Evolutionary conservation across 2,329 filamentous ascomycete genomes (phyloP).

Genomic region (Fusarium sublunatum): DNA sequence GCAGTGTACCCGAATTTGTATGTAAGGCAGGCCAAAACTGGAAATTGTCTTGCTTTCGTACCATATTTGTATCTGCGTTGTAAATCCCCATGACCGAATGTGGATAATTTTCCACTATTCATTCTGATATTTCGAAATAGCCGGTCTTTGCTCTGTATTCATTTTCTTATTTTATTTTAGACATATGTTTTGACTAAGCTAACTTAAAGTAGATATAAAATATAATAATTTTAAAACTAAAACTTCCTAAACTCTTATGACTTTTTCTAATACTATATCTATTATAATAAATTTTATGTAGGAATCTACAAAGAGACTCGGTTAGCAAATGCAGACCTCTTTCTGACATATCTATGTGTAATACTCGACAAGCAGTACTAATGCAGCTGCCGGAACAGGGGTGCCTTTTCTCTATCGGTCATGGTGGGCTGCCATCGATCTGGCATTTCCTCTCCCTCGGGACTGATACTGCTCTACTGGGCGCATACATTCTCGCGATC

Average conservation of each 20-base stretch:
- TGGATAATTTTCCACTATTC: neutral
- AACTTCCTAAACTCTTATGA: too few species aligned
- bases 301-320: neutral
- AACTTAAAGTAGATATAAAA: too few species aligned
- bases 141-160: too few species aligned
- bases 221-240: too few species aligned
- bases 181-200: too few species aligned
- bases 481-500: constrained; percentile 23
- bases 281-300: too few species aligned
- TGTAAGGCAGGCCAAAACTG: neutral
- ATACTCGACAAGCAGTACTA: neutral
- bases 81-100: neutral
- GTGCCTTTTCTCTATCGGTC: constrained; percentile 1
- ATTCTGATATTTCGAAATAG: neutral
- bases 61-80: neutral
- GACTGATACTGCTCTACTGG: constrained; percentile 2
- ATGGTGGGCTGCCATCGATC: constrained; percentile 21
- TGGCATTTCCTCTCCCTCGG: constrained; percentile 21
- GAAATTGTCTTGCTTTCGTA: neutral
- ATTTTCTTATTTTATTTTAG: too few species aligned
- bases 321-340: neutral
- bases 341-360: constrained; percentile 5
- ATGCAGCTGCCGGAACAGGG: constrained; percentile 22
- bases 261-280: too few species aligned
- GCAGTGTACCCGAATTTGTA: neutral